Evolutionary conservation across 345 rosid genomes (phyloP), one percentile per base, ranked within the genome.

Genomic region (Alliaria petiolata): DNA sequence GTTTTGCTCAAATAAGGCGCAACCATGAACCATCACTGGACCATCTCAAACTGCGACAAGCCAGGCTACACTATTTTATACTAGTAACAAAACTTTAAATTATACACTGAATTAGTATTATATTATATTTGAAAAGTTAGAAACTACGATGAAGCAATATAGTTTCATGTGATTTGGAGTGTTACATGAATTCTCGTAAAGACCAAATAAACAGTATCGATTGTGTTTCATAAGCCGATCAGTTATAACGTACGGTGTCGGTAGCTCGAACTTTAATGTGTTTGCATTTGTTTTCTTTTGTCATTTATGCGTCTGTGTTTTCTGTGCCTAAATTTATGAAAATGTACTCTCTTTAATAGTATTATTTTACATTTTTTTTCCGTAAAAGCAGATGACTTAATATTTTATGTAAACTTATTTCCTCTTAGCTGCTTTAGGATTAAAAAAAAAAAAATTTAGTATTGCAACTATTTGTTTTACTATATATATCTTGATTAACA

Each of bases 211-310:
- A 46, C 43, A 42, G 30, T 10, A 43, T 52, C 15, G 63, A 43
- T 53, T 53, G 55, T 45, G 76, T 43, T 39, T 33, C 5, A 53
- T 54, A 62, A 43, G 35, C 58, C 69, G 46, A 71, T 55, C 46
- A 26, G 64, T 44, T 12, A 11, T 44, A 73, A 65, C 66, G 77
- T 73, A 65, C 71, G 66, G 71, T 65, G 77, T 56, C 78, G 72
- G 61, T 4, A 74, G 67, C 72, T 74, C 78, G 10, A 57, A 57
- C 44, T 65, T 50, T 49, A 4, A 39, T 28, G 55, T 63, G 40
- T 63, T 50, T 31, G 22, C 49, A 59, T 25, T 10, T 14, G 39
- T 8, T 25, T 65, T 35, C 10, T 30, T 40, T 70, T 47, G 11
- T 59, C 20, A 49, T 59, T 15, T 49, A 49, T 59, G 40, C 7